Evolutionary conservation across 805 yeast genomes (phyloP), one percentile per base, ranked within the genome.

Genomic region (Dipodascopsis uninucleata): DNA sequence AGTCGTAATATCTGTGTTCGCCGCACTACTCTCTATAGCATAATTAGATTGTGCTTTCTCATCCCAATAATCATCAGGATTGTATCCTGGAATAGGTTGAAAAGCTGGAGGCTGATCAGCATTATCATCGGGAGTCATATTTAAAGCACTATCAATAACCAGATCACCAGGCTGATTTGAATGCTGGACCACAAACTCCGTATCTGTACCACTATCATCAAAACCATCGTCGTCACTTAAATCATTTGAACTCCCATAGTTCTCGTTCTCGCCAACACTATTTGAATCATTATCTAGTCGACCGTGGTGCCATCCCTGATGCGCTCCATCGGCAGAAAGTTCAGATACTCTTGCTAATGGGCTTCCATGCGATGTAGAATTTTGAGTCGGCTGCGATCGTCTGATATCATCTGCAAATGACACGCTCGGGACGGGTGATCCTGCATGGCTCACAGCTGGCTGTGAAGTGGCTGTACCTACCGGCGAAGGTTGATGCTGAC

Each of bases 21-120:
- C n/a, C n/a, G n/a, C n/a, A n/a, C n/a, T n/a, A n/a, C n/a, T n/a
- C n/a, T n/a, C n/a, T n/a, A n/a, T n/a, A n/a, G n/a, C n/a, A n/a
- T n/a, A 16, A 16, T 41, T 28, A 17, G 9, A 22, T 23, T 33
- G 50, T 22, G 25, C 47, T 28, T 50, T 50, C 41, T 71, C 77
- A 47, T 66, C 71, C 71, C 75, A 74, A 57, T 76, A 76, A 55
- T 75, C 79, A 3, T 66, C 74, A 5, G 45, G 43, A 12, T 57
- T 55, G 54, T 68, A 76, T 3, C 78, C 78, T 0, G 77, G 72
- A 44, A 66, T 68, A 4, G 71, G 69, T 34, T 63, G 63, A 53
- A 76, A 76, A 2, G 69, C 65, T 9, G 77, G 76, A 1, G 73
- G 75, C 18, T 52, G 58, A 9, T 41, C 58, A 17, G 44, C 52